These are phyloP conservation scores for Phanerochaete sordida DNA, from an alignment of 768 basidiomycete genomes.

Conservation along the genomic window DNA sequence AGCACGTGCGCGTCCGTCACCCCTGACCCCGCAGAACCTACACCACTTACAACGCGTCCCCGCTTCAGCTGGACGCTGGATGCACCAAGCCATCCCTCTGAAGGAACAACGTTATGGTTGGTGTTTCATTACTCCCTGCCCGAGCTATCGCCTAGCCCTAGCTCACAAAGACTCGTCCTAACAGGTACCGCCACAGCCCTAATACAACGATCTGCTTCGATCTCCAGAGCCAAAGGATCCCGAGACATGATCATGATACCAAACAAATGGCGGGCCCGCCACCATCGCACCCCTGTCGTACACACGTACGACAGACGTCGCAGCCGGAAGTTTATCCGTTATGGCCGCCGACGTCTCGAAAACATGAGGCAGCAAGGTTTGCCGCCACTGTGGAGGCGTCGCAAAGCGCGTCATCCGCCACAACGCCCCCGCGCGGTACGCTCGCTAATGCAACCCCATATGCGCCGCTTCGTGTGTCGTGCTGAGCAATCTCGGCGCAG, in stretches of 20 bases:
- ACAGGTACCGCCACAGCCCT: background rate
- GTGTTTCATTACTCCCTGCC: background rate
- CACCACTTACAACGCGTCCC: no score
- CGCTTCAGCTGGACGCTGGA: no score
- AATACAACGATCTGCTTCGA: background rate
- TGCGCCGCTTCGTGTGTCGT: background rate
- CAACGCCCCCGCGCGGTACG: background rate
- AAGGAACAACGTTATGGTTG: background rate
- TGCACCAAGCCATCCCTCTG: background rate
- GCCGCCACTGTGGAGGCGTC: background rate
- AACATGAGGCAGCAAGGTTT: background rate
- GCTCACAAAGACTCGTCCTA: background rate
- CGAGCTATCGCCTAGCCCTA: background rate
- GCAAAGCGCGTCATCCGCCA: background rate
- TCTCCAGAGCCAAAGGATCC: background rate
- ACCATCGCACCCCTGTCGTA: background rate
- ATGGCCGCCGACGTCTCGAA: background rate
- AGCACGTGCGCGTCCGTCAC: no score
- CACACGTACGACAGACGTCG: background rate
- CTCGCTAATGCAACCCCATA: no score
- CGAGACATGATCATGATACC: slow-evolving; percentile 5
- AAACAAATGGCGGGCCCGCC: background rate
- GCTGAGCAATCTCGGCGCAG: background rate
- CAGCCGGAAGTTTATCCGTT: background rate
- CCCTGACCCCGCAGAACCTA: no score